Percentiles rank a stretch among this genome's conserved stretches.
These are phyloP conservation scores for Melampsora larici-populina DNA, from an alignment of 1,284 basidiomycete species.

Conservation along the genomic window DNA sequence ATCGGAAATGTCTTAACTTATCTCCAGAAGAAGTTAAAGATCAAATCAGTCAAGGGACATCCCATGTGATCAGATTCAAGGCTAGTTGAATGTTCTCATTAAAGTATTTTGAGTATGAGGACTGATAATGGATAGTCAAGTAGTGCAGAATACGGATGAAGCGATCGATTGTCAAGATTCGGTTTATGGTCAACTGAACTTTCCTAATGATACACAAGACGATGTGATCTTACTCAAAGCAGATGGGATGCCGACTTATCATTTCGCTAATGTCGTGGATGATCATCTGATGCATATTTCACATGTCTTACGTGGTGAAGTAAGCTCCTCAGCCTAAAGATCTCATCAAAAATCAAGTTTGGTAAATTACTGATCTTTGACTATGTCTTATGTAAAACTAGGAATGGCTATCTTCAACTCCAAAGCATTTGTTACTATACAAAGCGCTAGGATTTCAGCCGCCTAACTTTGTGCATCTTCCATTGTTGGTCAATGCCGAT, in stretches of 20 bases:
- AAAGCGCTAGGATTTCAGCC: conserved; percentile 68
- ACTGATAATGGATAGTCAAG: conserved; percentile 55
- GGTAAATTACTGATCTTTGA: not conserved
- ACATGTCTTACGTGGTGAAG: conserved; percentile 92
- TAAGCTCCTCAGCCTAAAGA: conserved; percentile 52
- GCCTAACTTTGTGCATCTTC: conserved; percentile 85
- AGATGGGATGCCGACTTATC: conserved; percentile 91
- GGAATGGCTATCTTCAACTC: conserved; percentile 96
- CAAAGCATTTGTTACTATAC: conserved; percentile 87
- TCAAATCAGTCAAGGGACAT: conserved; percentile 70
- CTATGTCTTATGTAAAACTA: conserved; percentile 51
- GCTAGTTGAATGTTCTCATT: conserved; percentile 57
- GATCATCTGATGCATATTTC: conserved; percentile 94
- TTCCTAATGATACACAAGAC: conserved; percentile 61
- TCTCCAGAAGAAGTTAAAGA: conserved; percentile 77
- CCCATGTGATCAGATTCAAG: conserved; percentile 78
- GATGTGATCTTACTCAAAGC: conserved; percentile 91
- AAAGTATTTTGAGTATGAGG: too few relatives aligned
- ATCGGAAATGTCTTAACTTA: conserved; percentile 77
- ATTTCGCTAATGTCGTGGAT: conserved; percentile 91
- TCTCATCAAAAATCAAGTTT: not conserved
- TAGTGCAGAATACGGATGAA: conserved; percentile 62
- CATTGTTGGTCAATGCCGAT: conserved; percentile 82
- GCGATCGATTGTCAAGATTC: conserved; percentile 16
- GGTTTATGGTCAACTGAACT: conserved; percentile 66